These are phyloP conservation scores for Saccharomycopsis malanga DNA, from an alignment of 805 yeast genomes.

Conservation along the genomic window DNA sequence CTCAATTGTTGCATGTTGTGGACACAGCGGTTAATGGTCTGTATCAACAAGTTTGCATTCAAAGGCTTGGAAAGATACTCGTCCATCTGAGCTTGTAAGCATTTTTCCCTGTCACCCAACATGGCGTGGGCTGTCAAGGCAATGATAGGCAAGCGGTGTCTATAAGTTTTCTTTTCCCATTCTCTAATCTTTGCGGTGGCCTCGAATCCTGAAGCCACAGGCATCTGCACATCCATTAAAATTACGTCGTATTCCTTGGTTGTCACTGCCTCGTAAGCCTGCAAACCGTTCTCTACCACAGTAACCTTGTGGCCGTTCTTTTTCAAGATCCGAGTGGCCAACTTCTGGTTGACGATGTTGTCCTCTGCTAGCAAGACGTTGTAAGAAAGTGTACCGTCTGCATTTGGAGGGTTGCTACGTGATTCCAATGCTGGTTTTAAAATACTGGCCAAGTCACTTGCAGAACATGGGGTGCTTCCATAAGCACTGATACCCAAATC, in stretches of 20 bases:
- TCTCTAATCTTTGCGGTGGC: constrained; percentile 82
- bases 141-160: constrained; percentile 78
- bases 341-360: constrained; percentile 78
- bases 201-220: constrained; percentile 92
- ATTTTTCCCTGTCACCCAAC: constrained; percentile 86
- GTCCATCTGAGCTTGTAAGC: constrained; percentile 86
- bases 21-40: constrained; percentile 78
- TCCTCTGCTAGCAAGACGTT: constrained; percentile 79
- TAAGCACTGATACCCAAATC: constrained; percentile 83
- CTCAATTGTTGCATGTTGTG: constrained; percentile 37
- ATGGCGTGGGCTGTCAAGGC: constrained; percentile 91
- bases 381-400: constrained; percentile 71
- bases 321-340: constrained; percentile 78
- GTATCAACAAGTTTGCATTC: constrained; percentile 75
- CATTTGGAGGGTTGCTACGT: constrained; percentile 69
- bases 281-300: constrained; percentile 81
- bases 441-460: constrained; percentile 74
- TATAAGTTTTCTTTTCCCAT: constrained; percentile 77
- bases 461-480: constrained; percentile 83
- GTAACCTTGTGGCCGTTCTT: constrained; percentile 79
- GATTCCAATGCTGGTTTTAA: constrained; percentile 81
- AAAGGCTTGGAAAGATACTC: constrained; percentile 84
- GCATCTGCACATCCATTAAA: constrained; percentile 93
- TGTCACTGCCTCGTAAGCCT: constrained; percentile 72
- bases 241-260: constrained; percentile 68